A percentile compares a stretch with the other conserved stretches of the same genome.
phyloP scores from a whole-genome alignment of 108 stramenopile species.

The Discostella pseudostelligera region DNA sequence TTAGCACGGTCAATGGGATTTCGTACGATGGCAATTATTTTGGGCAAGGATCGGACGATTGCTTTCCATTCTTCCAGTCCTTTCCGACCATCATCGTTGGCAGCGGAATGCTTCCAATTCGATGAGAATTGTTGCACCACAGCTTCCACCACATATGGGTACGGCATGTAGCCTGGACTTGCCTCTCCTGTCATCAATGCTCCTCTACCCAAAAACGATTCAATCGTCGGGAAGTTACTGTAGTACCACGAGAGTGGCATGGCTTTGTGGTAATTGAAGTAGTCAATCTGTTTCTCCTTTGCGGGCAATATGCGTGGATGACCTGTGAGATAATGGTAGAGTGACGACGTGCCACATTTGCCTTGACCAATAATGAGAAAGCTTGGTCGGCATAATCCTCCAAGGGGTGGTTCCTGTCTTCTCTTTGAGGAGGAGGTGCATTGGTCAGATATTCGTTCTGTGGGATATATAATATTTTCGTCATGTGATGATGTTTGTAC shows the following conservation, averaged over 20 bases:
- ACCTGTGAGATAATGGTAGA: slow-evolving; percentile 72
- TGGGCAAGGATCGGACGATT: slow-evolving; percentile 26
- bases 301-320: slow-evolving; percentile 82
- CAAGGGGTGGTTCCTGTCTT: slow-evolving; percentile 4
- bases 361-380: slow-evolving; percentile 86
- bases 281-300: slow-evolving; percentile 79
- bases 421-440: too few species aligned
- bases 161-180: slow-evolving; percentile 76
- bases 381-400: slow-evolving; percentile 76
- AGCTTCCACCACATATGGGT: slow-evolving; percentile 36
- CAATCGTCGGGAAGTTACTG: slow-evolving; percentile 67
- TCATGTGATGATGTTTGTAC: too few species aligned
- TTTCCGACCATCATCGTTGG: neutral
- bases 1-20: slow-evolving; percentile 73
- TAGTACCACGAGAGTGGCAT: slow-evolving; percentile 69
- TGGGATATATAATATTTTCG: too few species aligned
- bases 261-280: slow-evolving; percentile 53
- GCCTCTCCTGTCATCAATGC: slow-evolving; percentile 87
- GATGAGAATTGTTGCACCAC: slow-evolving; percentile 18
- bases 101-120: slow-evolving; percentile 3
- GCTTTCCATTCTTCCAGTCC: slow-evolving; percentile 26
- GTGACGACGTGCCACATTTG: slow-evolving; percentile 81
- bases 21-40: slow-evolving; percentile 70
- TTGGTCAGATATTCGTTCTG: too few species aligned
- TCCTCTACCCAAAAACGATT: slow-evolving; percentile 64